Conservation (phyloP, 129 eudicot species). For the Glebionis coronaria region DNA sequence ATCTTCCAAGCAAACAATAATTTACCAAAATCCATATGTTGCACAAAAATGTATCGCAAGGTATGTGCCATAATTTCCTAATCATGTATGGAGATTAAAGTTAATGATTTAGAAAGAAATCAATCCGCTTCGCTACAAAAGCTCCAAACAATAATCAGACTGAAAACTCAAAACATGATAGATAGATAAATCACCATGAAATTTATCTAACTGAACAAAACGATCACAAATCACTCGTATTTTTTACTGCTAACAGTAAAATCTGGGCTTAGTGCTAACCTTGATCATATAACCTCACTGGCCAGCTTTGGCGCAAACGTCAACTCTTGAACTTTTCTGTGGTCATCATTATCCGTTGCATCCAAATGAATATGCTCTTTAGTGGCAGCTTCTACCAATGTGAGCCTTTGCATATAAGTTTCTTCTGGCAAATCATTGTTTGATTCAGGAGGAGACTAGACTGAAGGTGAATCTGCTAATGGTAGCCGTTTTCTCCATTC, state of each 20-base stretch:
- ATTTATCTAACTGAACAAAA: background rate
- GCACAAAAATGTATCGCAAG: too few species aligned
- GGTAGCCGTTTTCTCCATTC: conserved; percentile 46
- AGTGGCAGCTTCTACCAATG: conserved; percentile 30
- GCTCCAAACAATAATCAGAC: background rate
- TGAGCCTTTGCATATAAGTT: conserved; percentile 30
- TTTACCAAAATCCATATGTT: too few species aligned
- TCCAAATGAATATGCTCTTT: too few species aligned
- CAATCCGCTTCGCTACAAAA: background rate
- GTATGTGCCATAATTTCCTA: too few species aligned
- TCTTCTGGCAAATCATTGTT: conserved; percentile 21
- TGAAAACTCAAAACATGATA: background rate
- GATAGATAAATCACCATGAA: too few species aligned
- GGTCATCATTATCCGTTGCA: background rate
- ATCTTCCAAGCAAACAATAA: too few species aligned
- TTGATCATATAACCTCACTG: background rate
- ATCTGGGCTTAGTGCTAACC: background rate
- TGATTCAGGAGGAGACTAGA: conserved; percentile 11
- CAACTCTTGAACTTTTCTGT: background rate
- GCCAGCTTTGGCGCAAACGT: conserved; percentile 11
- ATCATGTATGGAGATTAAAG: too few species aligned
- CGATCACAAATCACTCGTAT: background rate
- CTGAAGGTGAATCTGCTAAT: background rate
- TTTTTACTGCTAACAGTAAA: background rate
- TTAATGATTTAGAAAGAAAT: background rate